Evolutionary conservation across 495 filamentous ascomycete species (phyloP).

Genomic region (Lineolata rhizophorae): DNA sequence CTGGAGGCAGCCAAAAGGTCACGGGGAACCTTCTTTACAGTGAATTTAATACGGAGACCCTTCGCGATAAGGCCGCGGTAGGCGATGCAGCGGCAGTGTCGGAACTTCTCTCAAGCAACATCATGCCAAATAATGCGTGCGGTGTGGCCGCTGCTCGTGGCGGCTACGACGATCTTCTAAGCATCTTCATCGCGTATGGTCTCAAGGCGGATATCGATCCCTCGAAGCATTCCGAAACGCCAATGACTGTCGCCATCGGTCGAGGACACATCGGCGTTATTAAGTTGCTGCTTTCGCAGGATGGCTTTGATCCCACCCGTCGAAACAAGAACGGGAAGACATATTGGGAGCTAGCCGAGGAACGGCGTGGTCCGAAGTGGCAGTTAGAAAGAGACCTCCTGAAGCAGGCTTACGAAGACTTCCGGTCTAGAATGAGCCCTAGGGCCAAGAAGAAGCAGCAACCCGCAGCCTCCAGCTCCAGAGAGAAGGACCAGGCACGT

Average conservation of each 20-base stretch:
- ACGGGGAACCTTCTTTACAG: slow-evolving; percentile 27
- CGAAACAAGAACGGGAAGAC: slow-evolving; percentile 38
- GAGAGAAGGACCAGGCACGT: slow-evolving; percentile 1
- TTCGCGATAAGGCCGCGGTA: slow-evolving; percentile 58
- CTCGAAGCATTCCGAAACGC: slow-evolving; percentile 46
- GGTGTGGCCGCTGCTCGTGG: slow-evolving; percentile 82
- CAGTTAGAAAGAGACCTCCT: slow-evolving; percentile 70
- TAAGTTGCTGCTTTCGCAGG: slow-evolving; percentile 53
- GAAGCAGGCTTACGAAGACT: slow-evolving; percentile 55
- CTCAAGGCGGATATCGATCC: slow-evolving; percentile 47
- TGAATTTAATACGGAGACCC: slow-evolving; percentile 30
- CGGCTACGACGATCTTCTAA: slow-evolving; percentile 70
- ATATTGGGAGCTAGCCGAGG: slow-evolving; percentile 67
- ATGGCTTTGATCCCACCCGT: slow-evolving; percentile 55
- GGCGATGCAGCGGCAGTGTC: slow-evolving; percentile 65
- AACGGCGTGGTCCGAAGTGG: slow-evolving; percentile 69
- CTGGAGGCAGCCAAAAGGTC: slow-evolving; percentile 10
- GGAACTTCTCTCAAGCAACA: slow-evolving; percentile 58
- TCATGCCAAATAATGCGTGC: slow-evolving; percentile 62
- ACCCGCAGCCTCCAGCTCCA: slow-evolving; percentile 1
- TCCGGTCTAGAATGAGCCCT: slow-evolving; percentile 25
- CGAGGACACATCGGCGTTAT: slow-evolving; percentile 71
- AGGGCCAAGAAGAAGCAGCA: slow-evolving; percentile 9
- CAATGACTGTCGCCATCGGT: slow-evolving; percentile 86
- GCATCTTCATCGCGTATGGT: slow-evolving; percentile 65